Percentiles rank a stretch among this genome's conserved stretches.
Conservation (phyloP, 106 monocot species). For the Platanthera zijinensis region DNA sequence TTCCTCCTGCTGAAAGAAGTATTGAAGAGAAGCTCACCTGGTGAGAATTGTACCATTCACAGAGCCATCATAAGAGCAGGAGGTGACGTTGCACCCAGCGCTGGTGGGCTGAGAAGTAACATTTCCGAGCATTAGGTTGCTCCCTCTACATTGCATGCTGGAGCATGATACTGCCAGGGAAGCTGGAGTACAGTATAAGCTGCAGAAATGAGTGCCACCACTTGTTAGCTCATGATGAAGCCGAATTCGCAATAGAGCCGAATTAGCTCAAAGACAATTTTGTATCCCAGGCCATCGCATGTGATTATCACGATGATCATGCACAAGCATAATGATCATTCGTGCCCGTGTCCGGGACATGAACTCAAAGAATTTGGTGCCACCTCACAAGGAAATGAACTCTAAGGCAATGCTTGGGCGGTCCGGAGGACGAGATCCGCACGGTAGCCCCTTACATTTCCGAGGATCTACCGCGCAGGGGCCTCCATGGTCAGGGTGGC, state of each 20-base stretch:
- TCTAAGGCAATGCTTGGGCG: too few species aligned
- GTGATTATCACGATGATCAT: too few species aligned
- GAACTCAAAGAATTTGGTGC: too few species aligned
- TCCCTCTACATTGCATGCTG: constrained; percentile 86
- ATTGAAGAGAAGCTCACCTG: constrained; percentile 26
- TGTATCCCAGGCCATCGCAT: background rate
- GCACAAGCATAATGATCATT: too few species aligned
- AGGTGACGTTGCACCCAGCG: constrained; percentile 78
- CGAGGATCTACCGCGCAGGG: too few species aligned
- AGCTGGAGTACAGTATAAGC: constrained; percentile 82
- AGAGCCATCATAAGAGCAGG: constrained; percentile 70
- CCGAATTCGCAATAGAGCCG: too few species aligned
- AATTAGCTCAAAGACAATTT: background rate
- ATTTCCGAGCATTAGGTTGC: constrained; percentile 87
- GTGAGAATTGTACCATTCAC: constrained; percentile 79
- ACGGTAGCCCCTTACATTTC: too few species aligned
- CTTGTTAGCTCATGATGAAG: too few species aligned
- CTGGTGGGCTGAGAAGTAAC: constrained; percentile 49
- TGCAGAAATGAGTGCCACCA: constrained; percentile 15
- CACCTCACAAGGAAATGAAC: too few species aligned
- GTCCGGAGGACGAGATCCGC: too few species aligned
- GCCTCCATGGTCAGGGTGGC: too few species aligned
- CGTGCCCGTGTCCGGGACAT: too few species aligned
- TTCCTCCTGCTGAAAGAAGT: background rate
- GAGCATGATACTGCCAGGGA: constrained; percentile 76